A percentile compares a stretch with the other conserved stretches of the same genome.
phyloP scores from a whole-genome alignment of 345 rosid genomes.

The Eucalyptus shirleyi region DNA sequence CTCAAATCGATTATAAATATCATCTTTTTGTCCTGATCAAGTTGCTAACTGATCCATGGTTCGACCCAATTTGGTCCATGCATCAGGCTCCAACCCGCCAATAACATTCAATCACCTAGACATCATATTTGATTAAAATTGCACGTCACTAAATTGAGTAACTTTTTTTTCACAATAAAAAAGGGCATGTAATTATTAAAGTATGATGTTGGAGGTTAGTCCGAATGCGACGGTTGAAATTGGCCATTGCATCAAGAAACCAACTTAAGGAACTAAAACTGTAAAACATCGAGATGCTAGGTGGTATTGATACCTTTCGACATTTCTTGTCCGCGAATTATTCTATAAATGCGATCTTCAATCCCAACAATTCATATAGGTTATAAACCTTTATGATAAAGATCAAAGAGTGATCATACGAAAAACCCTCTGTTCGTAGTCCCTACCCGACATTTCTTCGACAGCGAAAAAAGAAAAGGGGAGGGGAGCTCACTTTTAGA shows the following conservation, averaged over 20 bases:
- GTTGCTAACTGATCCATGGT: too few relatives aligned
- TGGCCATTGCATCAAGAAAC: neutral
- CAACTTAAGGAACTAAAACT: neutral
- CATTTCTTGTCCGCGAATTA: neutral
- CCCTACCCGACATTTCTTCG: neutral
- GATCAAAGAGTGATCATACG: neutral
- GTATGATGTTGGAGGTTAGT: neutral
- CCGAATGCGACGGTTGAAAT: neutral
- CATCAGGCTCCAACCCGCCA: too few relatives aligned
- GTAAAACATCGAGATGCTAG: neutral
- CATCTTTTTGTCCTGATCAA: too few relatives aligned
- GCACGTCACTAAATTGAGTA: too few relatives aligned
- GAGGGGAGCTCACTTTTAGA: neutral
- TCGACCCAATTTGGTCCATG: too few relatives aligned
- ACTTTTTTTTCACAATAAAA: too few relatives aligned
- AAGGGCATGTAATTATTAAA: neutral
- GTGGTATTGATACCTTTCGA: neutral
- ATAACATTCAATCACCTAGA: too few relatives aligned
- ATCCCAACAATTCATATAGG: neutral
- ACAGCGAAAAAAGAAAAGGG: neutral
- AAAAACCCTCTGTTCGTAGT: neutral
- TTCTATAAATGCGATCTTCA: neutral
- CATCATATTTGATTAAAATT: too few relatives aligned
- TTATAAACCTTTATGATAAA: neutral
- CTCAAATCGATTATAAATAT: neutral